phyloP scores from a whole-genome alignment of 306 rosid genomes.

The Potentilla sterilis region DNA sequence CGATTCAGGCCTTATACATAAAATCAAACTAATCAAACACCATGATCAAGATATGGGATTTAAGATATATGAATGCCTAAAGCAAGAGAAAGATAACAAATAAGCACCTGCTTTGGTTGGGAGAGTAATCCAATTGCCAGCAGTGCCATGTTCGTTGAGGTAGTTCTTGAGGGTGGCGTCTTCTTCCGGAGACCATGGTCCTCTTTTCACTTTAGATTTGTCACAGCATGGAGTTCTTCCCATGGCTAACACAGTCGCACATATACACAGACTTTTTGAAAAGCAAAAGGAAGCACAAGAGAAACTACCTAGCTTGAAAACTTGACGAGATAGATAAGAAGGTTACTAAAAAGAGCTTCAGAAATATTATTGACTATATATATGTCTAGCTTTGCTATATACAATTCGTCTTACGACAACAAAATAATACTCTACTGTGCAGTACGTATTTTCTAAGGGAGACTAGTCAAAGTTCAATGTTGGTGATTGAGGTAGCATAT shows the following conservation, averaged over 20 bases:
- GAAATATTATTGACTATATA: slow-evolving; percentile 37
- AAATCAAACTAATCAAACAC: neutral
- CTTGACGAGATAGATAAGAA: neutral
- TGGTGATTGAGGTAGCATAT: slow-evolving; percentile 24
- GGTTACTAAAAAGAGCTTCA: neutral
- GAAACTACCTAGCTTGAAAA: neutral
- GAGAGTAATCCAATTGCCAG: slow-evolving; percentile 55
- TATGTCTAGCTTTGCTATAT: slow-evolving; percentile 28
- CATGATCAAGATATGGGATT: neutral
- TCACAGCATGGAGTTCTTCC: slow-evolving; percentile 89
- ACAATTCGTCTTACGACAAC: neutral
- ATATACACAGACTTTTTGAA: neutral
- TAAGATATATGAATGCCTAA: neutral
- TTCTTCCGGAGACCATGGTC: slow-evolving; percentile 87
- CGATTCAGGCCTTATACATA: slow-evolving; percentile 35
- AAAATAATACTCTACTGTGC: neutral
- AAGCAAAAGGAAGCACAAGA: neutral
- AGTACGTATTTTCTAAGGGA: neutral
- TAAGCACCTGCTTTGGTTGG: slow-evolving; percentile 67
- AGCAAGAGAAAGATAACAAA: neutral
- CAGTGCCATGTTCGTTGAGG: slow-evolving; percentile 46
- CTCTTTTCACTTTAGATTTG: slow-evolving; percentile 68
- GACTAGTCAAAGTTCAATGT: slow-evolving; percentile 25
- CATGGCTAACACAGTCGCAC: slow-evolving; percentile 32
- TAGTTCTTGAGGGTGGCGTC: slow-evolving; percentile 55